phyloP scores from a whole-genome alignment of 2,329 filamentous ascomycete species.

The Xylaria sp. region DNA sequence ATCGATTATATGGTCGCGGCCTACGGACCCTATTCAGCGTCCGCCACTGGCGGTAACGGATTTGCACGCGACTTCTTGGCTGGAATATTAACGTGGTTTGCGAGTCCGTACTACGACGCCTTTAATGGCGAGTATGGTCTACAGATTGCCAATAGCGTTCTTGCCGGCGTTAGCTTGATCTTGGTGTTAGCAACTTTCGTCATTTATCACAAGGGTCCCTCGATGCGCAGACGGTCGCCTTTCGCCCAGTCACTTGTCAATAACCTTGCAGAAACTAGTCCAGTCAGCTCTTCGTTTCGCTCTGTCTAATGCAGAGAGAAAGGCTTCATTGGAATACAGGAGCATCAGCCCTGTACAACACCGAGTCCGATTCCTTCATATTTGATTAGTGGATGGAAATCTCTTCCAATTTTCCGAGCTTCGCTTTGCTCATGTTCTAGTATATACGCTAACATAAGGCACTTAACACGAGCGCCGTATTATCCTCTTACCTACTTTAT shows the following conservation, averaged over 20 bases:
- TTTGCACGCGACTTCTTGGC: slow-evolving; percentile 74
- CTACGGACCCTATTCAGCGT: slow-evolving; percentile 73
- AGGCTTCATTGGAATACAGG: neutral
- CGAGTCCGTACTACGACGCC: slow-evolving; percentile 64
- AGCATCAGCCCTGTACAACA: neutral
- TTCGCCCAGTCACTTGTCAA: slow-evolving; percentile 61
- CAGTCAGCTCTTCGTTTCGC: neutral
- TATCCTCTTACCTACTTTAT: neutral
- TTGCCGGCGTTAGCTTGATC: slow-evolving; percentile 61
- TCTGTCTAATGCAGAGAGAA: neutral
- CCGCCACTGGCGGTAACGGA: slow-evolving; percentile 74
- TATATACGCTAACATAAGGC: neutral
- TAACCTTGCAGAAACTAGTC: neutral
- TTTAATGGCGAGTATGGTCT: slow-evolving; percentile 57
- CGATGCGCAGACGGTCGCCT: slow-evolving; percentile 60
- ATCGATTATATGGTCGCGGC: slow-evolving; percentile 76
- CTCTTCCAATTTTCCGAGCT: neutral
- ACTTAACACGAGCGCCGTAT: slow-evolving; percentile 1
- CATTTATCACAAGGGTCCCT: slow-evolving; percentile 66
- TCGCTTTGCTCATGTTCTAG: neutral
- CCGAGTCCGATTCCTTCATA: neutral
- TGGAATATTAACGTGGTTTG: slow-evolving; percentile 70
- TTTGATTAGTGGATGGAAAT: neutral
- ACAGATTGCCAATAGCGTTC: slow-evolving; percentile 64
- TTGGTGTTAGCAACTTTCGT: slow-evolving; percentile 65